Evolutionary conservation across 192 early-diverging fungal species (phyloP), one percentile per base, ranked within the genome.

Genomic region (Chytriomyces sp.): DNA sequence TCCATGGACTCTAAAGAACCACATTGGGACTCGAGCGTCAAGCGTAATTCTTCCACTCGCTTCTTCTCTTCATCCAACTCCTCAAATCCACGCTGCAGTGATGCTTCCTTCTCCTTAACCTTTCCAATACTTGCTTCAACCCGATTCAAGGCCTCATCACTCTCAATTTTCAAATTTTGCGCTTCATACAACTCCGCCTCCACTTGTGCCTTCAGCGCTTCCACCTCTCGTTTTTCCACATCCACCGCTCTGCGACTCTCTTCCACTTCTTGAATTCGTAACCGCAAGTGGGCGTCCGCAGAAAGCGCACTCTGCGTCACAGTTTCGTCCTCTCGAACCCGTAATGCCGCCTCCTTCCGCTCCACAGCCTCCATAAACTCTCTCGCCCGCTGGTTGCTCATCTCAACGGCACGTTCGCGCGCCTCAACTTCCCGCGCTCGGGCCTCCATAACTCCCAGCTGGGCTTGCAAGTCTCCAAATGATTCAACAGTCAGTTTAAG

Each of bases 201-300:
- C 16, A 47, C 71, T 18, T 73, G 13, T 44, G 8, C 61, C 35
- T 53, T 8, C 57, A 50, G 44, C 9, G 47, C 69, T 20, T 57
- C 53, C 13, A 57, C 13, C 53, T 57, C 53, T 35, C 35, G 2
- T 35, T 35, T 35, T 35, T 35, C 35, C 35, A 35, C 35, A 5
- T 68, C 67, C 20, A 68, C 43, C 57, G 18, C 69, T 10, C 11
- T 44, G 11, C 71, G 71, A 47, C 71, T 73, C 26, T 60, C 10
- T 48, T 73, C 71, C 11, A 73, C 43, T 46, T 73, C 71, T 48
- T 10, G 7, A 63, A 73, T 73, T 10, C 71, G 53, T 13, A 73
- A 3, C 16, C 71, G 53, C 45, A 73, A 49, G 0, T 48, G 18
- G 18, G 71, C 44, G 62, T 73, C 71, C 8, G 49, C 7, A 24